Percentiles rank a stretch among this genome's conserved stretches.
phyloP scores from a whole-genome alignment of 257 asterid species.

The Rubia yunnanensis region DNA sequence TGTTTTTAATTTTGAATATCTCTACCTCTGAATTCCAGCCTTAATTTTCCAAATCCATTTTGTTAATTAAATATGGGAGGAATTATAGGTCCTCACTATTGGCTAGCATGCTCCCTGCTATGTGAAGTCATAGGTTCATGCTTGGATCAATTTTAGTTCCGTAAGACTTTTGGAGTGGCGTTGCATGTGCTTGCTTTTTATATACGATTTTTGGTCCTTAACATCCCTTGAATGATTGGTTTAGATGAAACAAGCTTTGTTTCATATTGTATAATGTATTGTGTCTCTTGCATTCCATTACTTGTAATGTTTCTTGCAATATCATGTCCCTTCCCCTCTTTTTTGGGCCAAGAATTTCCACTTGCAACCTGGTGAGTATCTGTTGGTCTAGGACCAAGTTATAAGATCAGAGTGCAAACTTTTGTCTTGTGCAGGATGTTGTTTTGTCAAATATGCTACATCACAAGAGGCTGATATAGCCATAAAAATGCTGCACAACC shows the following conservation, averaged over 20 bases:
- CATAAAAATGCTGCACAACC: conserved; percentile 79
- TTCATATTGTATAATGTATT: not conserved
- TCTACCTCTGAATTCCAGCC: not conserved
- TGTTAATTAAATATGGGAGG: no score
- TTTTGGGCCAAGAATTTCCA: not conserved
- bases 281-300: not conserved
- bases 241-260: not conserved
- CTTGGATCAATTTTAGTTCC: not conserved
- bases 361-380: conserved; percentile 12
- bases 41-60: no score
- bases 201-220: not conserved
- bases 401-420: conserved; percentile 30
- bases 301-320: not conserved
- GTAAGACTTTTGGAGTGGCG: not conserved
- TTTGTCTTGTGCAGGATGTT: conserved; percentile 85
- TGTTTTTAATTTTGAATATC: not conserved
- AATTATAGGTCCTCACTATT: no score
- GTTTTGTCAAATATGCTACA: conserved; percentile 84
- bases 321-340: not conserved
- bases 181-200: not conserved
- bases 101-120: no score
- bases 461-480: conserved; percentile 94
- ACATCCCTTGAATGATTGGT: not conserved
- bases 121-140: no score
- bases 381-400: conserved; percentile 23